Base-by-base conservation (phyloP, 768 basidiomycete species). In the Asterophora lycoperdoides region DNA sequence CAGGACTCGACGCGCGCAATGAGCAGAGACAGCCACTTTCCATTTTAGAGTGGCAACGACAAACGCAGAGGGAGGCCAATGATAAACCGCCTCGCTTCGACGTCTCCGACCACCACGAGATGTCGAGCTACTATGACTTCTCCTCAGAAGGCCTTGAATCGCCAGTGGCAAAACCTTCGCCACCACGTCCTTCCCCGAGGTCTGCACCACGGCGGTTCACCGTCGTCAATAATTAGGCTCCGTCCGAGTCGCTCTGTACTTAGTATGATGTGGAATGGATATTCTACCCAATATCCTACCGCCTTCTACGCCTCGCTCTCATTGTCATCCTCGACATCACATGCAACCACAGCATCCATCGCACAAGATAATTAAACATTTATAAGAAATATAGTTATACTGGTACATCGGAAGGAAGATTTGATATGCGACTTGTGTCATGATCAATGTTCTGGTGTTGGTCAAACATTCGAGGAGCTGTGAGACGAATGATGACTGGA, bases 101-200 rank as follows among this genome's bases (percentile, higher is more conserved):
- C 32, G 59, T 61, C 46, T 60, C 65, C 17, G 65, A 67, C 38
- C 63, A 52, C n/a, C n/a, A n/a, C 28, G 62, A 65, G 23, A 51
- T 67, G 40, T 60, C 63, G n/a, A 65, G 63, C 33, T 63, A 67
- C 46, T 67, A 67, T 44, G 64, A 68, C 17, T 56, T 62, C 38
- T 58, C 60, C 35, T 60, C 59, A 4, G 58, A 56, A 8, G 48
- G 44, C 6, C 3, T 23, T 6, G 23, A 23, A 23, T n/a, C n/a
- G 14, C 57, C 57, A 17, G 56, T 57, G 7, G 51, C 58, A 28
- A 53, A 43, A 28, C 55, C 43, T 13, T 49, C 58, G 10, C 44
- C 48, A 37, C 56, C 51, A n/a, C 57, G 54, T 13, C 60, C 58
- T 8, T 56, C 53, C 17, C 61, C 64, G 1, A 58, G 38, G 34